Base-by-base conservation (phyloP, 2,329 filamentous ascomycete species). In the Diaporthe caulivora region DNA sequence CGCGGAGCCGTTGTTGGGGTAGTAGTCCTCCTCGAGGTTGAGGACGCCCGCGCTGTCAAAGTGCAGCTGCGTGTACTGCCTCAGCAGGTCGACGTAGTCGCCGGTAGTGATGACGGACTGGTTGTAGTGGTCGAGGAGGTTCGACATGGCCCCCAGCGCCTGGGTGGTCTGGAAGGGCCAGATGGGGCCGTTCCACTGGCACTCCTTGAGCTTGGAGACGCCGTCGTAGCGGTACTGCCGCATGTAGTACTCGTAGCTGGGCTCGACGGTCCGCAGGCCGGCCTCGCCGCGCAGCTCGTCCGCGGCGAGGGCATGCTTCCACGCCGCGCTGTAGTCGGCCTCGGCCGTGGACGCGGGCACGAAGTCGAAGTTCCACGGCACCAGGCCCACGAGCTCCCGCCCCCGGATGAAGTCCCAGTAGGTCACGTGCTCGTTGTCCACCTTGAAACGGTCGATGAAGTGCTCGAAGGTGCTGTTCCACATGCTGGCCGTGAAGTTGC, bases 81-180 rank as follows among this genome's bases (percentile, higher is more conserved):
- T 77, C 2, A 86, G 78, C 10, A 84, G 75, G 0, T 76, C 74
- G 0, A 82, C 81, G 64, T 85, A 86, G 74, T 84, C 83, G 2
- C 74, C 60, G 2, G 75, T 78, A 6, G 77, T 78, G 6, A 82
- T 78, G 72, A 78, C 47, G 62, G 70, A 70, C 77, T 82, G 72
- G 24, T 79, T 71, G 75, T 86, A 86, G 68, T 83, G 81, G 54
- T 86, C 82, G 1, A 86, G 80, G 26, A 86, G 77, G 71, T 86
- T 86, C 3, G 83, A 82, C 24, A 86, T 81, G 0, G 79, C 84
- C 0, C 81, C 79, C 0, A 86, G 78, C 1, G 81, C 80, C 57
- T 85, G 84, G 0, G 84, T 85, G 0, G 80, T 83, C 73, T 86
- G 84, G 72, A 82, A 86, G 0, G 84, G 83, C 84, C 84, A 86